Evolutionary conservation across 1,284 basidiomycete genomes (phyloP), one percentile per base, ranked within the genome.

Genomic region (Leccinum colubrinum): DNA sequence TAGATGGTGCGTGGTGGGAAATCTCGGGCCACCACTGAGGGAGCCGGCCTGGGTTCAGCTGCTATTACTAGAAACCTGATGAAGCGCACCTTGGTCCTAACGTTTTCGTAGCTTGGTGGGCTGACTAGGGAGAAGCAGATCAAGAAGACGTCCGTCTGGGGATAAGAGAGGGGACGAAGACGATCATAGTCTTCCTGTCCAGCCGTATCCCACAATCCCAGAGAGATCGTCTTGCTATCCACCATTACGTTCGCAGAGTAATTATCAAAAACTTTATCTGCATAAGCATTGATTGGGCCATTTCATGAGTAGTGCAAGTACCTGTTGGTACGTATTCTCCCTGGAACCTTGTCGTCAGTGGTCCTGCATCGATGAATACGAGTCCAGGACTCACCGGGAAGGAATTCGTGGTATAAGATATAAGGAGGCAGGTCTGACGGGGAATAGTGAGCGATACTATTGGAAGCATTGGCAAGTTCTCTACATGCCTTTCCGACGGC

Each of bases 141-240:
- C 75, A 99, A 84, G 82, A 99, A 99, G 43, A 99, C 95, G 76
- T 99, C 97, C 58, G 97, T 99, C 79, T 99, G 97, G 7, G 97
- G 97, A 80, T 99, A 99, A 65, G 94, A 97, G 66, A 99, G 85
- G 59, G 97, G 97, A 70, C 97, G 91, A 71, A 99, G 90, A 61
- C 97, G 93, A 79, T 99, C 97, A 77, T 96, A 97, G 82, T 98
- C 95, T 77, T 98, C 96, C 80, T 98, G 96, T 70, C 96, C 96
- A 56, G 96, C 96, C n/a, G 96, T 98, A 85, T 98, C 95, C 96
- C 95, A 98, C 62, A 98, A 82, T 61, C 97, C 97, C 62, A 99
- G 87, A 62, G 94, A 95, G 71, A 99, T 97, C 55, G 97, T 97
- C 83, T 98, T 97, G 71, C 95, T 95, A 73, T 99, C 97, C 63